phyloP scores from a whole-genome alignment of 371 early-diverging fungal species.

The Parasitella parasitica region DNA sequence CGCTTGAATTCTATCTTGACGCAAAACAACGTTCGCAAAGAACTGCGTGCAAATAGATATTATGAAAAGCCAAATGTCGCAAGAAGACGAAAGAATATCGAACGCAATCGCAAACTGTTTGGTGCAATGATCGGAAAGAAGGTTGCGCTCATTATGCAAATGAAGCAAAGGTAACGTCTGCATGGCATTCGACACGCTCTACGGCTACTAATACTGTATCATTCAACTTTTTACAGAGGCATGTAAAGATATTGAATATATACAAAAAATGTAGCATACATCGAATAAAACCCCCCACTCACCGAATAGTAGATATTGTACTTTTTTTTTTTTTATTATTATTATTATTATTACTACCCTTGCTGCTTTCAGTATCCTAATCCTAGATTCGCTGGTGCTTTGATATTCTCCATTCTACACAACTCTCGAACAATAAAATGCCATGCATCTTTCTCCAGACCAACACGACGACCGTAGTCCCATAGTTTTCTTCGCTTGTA shows the following conservation, averaged over 20 bases:
- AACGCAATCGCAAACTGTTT: constrained; percentile 51
- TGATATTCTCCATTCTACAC: constrained; percentile 43
- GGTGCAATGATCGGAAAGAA: constrained; percentile 56
- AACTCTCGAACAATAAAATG: constrained; percentile 55
- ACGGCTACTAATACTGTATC: too few relatives aligned
- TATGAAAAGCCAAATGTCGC: constrained; percentile 60
- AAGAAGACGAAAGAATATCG: constrained; percentile 50
- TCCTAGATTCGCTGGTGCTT: constrained; percentile 37
- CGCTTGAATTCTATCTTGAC: constrained; percentile 41
- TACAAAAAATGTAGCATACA: background rate
- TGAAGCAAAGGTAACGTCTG: constrained; percentile 64
- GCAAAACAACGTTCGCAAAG: constrained; percentile 49
- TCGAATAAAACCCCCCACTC: background rate
- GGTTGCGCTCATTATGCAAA: constrained; percentile 60
- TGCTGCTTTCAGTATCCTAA: constrained; percentile 44
- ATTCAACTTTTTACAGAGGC: constrained; percentile 12
- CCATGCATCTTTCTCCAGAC: constrained; percentile 55
- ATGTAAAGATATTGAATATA: constrained; percentile 18
- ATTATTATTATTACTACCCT: background rate
- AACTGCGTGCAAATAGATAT: constrained; percentile 43
- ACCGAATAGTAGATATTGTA: background rate
- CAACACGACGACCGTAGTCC: constrained; percentile 53
- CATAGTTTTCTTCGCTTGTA: constrained; percentile 43
- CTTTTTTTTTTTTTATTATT: background rate
- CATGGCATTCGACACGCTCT: too few relatives aligned